Evolutionary conservation across 768 basidiomycete genomes (phyloP).

Genomic region (Leccinum olivaceopallidum): DNA sequence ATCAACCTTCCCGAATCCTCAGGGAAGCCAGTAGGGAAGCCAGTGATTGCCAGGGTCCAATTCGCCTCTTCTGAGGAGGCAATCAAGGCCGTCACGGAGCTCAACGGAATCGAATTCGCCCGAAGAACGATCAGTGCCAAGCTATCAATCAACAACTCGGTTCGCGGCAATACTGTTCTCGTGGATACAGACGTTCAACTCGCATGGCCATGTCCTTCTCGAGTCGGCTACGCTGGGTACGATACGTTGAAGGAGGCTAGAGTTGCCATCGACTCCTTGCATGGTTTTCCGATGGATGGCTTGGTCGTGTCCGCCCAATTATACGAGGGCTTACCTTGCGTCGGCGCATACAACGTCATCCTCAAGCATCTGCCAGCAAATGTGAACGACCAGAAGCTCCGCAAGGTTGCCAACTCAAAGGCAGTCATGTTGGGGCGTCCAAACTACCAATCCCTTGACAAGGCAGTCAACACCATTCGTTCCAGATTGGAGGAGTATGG

Average conservation of each 20-base stretch:
- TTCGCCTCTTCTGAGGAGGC: slow-evolving; percentile 53
- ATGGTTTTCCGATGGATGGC: slow-evolving; percentile 38
- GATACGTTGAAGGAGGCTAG: slow-evolving; percentile 47
- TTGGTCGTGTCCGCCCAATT: slow-evolving; percentile 46
- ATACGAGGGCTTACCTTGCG: slow-evolving; percentile 57
- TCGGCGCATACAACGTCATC: slow-evolving; percentile 61
- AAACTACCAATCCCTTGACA: slow-evolving; percentile 40
- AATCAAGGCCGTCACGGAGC: slow-evolving; percentile 46
- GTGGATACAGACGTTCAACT: slow-evolving; percentile 58
- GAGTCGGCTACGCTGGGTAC: slow-evolving; percentile 66
- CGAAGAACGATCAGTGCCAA: slow-evolving; percentile 44
- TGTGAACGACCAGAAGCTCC: slow-evolving; percentile 41
- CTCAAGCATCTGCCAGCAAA: slow-evolving; percentile 54
- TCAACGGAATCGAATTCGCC: slow-evolving; percentile 48
- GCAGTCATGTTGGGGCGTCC: slow-evolving; percentile 54
- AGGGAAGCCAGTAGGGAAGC: slow-evolving; percentile 24
- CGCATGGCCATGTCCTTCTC: slow-evolving; percentile 57
- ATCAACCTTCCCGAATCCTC: slow-evolving; percentile 34
- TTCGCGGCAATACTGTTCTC: slow-evolving; percentile 39
- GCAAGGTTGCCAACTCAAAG: slow-evolving; percentile 46
- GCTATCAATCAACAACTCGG: slow-evolving; percentile 43
- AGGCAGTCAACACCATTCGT: slow-evolving; percentile 40
- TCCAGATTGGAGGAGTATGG: slow-evolving; percentile 40
- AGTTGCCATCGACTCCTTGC: slow-evolving; percentile 46
- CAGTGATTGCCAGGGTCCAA: slow-evolving; percentile 41